Evolutionary conservation across 495 filamentous ascomycete genomes (phyloP).

Genomic region (Penicillium nucicola): DNA sequence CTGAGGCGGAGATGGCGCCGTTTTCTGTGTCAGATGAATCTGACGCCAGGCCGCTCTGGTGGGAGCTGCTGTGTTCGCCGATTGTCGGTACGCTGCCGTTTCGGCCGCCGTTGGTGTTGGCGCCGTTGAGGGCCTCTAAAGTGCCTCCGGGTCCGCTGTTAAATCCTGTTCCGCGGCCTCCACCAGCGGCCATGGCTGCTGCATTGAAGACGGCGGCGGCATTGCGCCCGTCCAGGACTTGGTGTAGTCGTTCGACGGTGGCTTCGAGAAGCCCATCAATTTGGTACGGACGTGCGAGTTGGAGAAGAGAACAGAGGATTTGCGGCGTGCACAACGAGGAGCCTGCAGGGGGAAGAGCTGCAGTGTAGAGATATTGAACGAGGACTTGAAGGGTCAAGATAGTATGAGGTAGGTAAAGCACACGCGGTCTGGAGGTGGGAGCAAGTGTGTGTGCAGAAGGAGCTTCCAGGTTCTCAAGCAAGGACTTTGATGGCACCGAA

Average conservation of each 20-base stretch:
- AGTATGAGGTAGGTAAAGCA: slow-evolving; percentile 91
- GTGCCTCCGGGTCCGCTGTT: slow-evolving; percentile 42
- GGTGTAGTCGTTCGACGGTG: slow-evolving; percentile 85
- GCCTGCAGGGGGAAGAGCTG: slow-evolving; percentile 69
- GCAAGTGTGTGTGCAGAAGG: slow-evolving; percentile 52
- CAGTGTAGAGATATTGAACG: slow-evolving; percentile 90
- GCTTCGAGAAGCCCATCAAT: slow-evolving; percentile 90
- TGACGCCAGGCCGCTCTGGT: slow-evolving; percentile 33
- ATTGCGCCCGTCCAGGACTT: slow-evolving; percentile 85
- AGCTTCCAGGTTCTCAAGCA: slow-evolving; percentile 42
- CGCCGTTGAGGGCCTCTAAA: slow-evolving; percentile 42
- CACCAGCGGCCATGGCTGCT: slow-evolving; percentile 95
- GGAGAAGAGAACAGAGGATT: slow-evolving; percentile 90
- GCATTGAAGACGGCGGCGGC: slow-evolving; percentile 98
- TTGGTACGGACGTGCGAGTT: slow-evolving; percentile 89
- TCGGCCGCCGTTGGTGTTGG: slow-evolving; percentile 22
- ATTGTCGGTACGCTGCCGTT: slow-evolving; percentile 16
- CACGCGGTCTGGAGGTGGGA: slow-evolving; percentile 72
- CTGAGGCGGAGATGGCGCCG: slow-evolving; percentile 31
- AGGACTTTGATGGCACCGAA: slow-evolving; percentile 42
- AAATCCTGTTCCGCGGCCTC: slow-evolving; percentile 67
- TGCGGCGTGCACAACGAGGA: slow-evolving; percentile 88
- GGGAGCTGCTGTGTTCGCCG: slow-evolving; percentile 21
- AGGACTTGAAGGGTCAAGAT: slow-evolving; percentile 82
- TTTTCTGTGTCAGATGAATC: slow-evolving; percentile 48